Percentiles rank a stretch among this genome's conserved stretches.
phyloP scores from a whole-genome alignment of 2,329 filamentous ascomycete genomes.

The Sarocladium oryzae region DNA sequence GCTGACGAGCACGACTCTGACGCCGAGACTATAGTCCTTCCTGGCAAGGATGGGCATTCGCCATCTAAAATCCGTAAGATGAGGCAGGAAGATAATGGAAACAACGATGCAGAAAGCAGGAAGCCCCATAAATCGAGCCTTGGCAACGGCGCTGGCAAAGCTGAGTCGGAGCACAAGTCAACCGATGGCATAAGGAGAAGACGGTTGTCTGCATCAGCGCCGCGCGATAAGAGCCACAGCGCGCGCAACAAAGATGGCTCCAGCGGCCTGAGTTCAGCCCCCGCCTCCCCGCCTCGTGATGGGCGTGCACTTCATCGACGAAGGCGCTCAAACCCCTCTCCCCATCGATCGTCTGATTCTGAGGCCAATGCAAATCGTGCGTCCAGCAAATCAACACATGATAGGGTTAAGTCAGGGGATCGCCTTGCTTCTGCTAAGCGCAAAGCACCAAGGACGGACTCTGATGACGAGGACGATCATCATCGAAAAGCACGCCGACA shows the following conservation, averaged over 20 bases:
- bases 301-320: slow-evolving; percentile 3
- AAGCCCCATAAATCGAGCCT: slow-evolving; percentile 12
- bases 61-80: slow-evolving; percentile 58
- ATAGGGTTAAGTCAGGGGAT: slow-evolving; percentile 42
- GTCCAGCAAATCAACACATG: slow-evolving; percentile 38
- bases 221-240: slow-evolving; percentile 33
- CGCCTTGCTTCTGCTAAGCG: slow-evolving; percentile 44
- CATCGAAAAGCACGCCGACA: slow-evolving; percentile 50
- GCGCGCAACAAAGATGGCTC: slow-evolving; percentile 43
- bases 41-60: slow-evolving; percentile 58
- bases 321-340: neutral
- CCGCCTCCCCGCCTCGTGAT: slow-evolving; percentile 43
- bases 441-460: slow-evolving; percentile 47
- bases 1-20: slow-evolving; percentile 58
- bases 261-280: slow-evolving; percentile 53
- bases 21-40: slow-evolving; percentile 64
- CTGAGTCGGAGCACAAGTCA: neutral
- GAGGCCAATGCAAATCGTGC: slow-evolving; percentile 46
- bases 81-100: slow-evolving; percentile 58
- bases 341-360: slow-evolving; percentile 39
- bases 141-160: neutral
- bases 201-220: slow-evolving; percentile 26
- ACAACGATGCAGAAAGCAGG: slow-evolving; percentile 41
- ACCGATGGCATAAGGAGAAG: slow-evolving; percentile 41
- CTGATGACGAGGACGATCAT: slow-evolving; percentile 50